phyloP scores from a whole-genome alignment of 2,329 filamentous ascomycete genomes.

The Colletotrichum navitas region DNA sequence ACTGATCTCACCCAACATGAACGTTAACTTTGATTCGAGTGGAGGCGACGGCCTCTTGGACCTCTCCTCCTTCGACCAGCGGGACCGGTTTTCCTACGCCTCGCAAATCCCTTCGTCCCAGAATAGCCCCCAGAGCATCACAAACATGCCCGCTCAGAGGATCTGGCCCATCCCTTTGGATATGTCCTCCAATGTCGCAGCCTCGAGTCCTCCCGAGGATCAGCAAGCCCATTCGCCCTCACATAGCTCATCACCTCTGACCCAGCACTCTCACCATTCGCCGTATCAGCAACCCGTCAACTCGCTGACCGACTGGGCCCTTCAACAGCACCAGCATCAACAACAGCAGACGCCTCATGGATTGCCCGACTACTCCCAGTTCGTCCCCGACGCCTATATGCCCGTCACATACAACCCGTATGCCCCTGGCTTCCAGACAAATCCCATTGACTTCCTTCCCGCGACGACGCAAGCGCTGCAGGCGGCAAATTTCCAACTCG shows the following conservation, averaged over 20 bases:
- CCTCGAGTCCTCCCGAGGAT: slow-evolving; percentile 63
- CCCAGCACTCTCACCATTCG: slow-evolving; percentile 65
- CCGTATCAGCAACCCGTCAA: slow-evolving; percentile 66
- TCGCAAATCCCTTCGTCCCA: slow-evolving; percentile 52
- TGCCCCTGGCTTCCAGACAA: slow-evolving; percentile 64
- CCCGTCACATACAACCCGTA: slow-evolving; percentile 58
- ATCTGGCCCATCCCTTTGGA: slow-evolving; percentile 67
- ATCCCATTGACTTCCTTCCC: slow-evolving; percentile 71
- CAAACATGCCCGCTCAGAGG: slow-evolving; percentile 53
- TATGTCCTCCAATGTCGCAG: slow-evolving; percentile 60
- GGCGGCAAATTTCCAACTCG: slow-evolving; percentile 71
- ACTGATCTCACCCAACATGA: slow-evolving; percentile 56
- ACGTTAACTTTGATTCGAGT: slow-evolving; percentile 70
- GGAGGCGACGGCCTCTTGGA: slow-evolving; percentile 72
- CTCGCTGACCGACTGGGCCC: slow-evolving; percentile 71
- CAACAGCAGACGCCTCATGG: slow-evolving; percentile 48
- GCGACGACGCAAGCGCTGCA: slow-evolving; percentile 73
- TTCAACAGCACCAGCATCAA: slow-evolving; percentile 67
- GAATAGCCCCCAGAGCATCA: slow-evolving; percentile 42
- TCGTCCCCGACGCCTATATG: slow-evolving; percentile 65
- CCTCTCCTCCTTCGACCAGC: slow-evolving; percentile 68
- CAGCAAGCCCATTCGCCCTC: slow-evolving; percentile 60
- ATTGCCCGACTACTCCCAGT: slow-evolving; percentile 62
- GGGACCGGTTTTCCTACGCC: slow-evolving; percentile 67
- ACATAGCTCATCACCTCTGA: slow-evolving; percentile 61